A percentile compares a stretch with the other conserved stretches of the same genome.
Conservation (phyloP, 768 basidiomycete species). For the Serendipita sp. region DNA sequence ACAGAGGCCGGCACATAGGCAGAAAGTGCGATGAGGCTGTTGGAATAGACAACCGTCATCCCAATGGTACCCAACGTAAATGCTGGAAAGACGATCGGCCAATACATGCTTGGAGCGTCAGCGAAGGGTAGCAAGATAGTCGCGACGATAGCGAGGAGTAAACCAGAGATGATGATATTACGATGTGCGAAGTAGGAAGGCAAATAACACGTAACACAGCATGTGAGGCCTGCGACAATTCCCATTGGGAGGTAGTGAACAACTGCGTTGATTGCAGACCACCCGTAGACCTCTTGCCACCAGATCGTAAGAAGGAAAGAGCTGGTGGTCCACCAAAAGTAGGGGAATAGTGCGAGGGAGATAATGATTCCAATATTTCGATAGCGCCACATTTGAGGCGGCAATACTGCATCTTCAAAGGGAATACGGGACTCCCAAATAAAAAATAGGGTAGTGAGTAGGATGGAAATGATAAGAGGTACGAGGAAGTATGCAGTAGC, state of each 20-base stretch:
- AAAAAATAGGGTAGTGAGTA: conserved; percentile 31
- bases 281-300: conserved; percentile 9
- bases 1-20: conserved; percentile 9
- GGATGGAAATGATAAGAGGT: conserved; percentile 31
- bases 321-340: not conserved
- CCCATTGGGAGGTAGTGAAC: conserved; percentile 21
- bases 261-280: conserved; percentile 11
- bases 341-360: conserved; percentile 15
- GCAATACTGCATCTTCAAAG: conserved; percentile 16
- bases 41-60: not conserved
- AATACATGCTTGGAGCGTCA: conserved; percentile 6
- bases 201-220: conserved; percentile 26
- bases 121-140: conserved; percentile 10
- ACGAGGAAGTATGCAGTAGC: conserved; percentile 24
- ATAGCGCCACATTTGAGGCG: conserved; percentile 20
- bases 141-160: conserved; percentile 5
- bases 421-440: conserved; percentile 27
- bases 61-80: conserved; percentile 11
- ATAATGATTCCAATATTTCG: conserved; percentile 17
- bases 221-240: conserved; percentile 21
- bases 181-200: conserved; percentile 20
- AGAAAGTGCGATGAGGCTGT: conserved; percentile 1
- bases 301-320: conserved; percentile 4
- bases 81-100: conserved; percentile 11
- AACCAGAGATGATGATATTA: conserved; percentile 7